These are phyloP conservation scores for Trametes punicea DNA, from an alignment of 768 basidiomycete genomes.

Conservation along the genomic window DNA sequence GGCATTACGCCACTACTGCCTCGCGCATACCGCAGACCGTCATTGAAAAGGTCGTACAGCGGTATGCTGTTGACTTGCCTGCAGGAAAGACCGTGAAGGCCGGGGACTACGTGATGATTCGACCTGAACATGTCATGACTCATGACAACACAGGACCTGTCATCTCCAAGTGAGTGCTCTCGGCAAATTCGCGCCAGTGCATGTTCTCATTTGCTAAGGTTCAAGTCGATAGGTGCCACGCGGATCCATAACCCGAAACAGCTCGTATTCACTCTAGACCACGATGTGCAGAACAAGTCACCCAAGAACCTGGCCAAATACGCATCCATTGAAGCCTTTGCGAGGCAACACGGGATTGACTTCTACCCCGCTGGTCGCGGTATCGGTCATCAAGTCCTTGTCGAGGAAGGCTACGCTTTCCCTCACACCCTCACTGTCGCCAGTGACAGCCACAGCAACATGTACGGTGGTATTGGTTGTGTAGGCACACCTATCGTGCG, in stretches of 20 bases:
- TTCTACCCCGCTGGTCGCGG: constrained; percentile 98
- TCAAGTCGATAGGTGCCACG: constrained; percentile 91
- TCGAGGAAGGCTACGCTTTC: constrained; percentile 98
- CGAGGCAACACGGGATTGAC: constrained; percentile 78
- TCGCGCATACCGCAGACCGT: constrained; percentile 69
- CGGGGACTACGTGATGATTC: constrained; percentile 99
- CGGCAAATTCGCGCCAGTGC: background rate
- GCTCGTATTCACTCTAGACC: constrained; percentile 94
- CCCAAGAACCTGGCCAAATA: constrained; percentile 91
- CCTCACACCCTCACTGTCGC: constrained; percentile 94
- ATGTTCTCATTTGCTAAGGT: constrained; percentile 44
- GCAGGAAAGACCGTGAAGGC: constrained; percentile 77
- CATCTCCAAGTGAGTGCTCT: constrained; percentile 79
- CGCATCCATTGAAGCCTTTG: constrained; percentile 86
- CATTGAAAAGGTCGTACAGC: constrained; percentile 97
- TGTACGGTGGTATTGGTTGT: constrained; percentile 98
- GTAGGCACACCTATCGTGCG: constrained; percentile 97
- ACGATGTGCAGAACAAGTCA: constrained; percentile 96
- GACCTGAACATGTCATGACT: constrained; percentile 97
- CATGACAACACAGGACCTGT: constrained; percentile 99
- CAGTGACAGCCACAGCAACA: constrained; percentile 95
- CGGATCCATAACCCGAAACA: constrained; percentile 77
- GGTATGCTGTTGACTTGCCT: constrained; percentile 89
- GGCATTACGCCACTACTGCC: constrained; percentile 33
- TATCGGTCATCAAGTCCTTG: constrained; percentile 95